Conservation (phyloP, 2,329 filamentous ascomycete species). For the Phyllosticta paracitricarpa region DNA sequence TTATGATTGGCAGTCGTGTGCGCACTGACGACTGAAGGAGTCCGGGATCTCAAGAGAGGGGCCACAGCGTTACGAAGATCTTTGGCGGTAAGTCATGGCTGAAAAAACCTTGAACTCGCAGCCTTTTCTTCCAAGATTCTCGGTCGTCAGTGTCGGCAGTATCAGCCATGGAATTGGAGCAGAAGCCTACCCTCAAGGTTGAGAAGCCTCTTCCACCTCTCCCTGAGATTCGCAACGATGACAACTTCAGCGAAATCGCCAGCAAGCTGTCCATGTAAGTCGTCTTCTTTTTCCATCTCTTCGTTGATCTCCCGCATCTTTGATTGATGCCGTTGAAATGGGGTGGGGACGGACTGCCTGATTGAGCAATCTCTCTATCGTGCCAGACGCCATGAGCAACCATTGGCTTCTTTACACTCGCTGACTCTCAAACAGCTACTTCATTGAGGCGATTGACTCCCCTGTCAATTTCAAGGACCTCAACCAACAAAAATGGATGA, state of each 20-base stretch:
- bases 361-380: not conserved
- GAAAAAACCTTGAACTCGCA: slow-evolving; percentile 1
- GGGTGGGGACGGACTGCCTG: not conserved
- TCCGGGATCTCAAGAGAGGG: not conserved
- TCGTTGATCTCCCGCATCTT: not conserved
- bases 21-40: not conserved
- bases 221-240: slow-evolving; percentile 48
- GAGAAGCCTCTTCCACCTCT: slow-evolving; percentile 26
- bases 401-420: not conserved
- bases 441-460: slow-evolving; percentile 49
- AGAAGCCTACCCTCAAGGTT: slow-evolving; percentile 3
- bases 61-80: slow-evolving; percentile 2
- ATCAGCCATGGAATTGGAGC: slow-evolving; percentile 6
- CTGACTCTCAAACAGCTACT: slow-evolving; percentile 20
- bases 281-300: not conserved
- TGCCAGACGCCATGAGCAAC: not conserved
- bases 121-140: not conserved
- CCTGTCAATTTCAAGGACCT: slow-evolving; percentile 67
- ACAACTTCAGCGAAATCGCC: slow-evolving; percentile 54
- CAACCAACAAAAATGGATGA: slow-evolving; percentile 53
- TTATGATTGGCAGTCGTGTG: not conserved
- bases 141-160: not conserved
- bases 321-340: not conserved
- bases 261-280: slow-evolving; percentile 55
- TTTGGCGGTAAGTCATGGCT: slow-evolving; percentile 4